Base-by-base conservation (phyloP, 257 asterid genomes). In the Jacaranda copaia region DNA sequence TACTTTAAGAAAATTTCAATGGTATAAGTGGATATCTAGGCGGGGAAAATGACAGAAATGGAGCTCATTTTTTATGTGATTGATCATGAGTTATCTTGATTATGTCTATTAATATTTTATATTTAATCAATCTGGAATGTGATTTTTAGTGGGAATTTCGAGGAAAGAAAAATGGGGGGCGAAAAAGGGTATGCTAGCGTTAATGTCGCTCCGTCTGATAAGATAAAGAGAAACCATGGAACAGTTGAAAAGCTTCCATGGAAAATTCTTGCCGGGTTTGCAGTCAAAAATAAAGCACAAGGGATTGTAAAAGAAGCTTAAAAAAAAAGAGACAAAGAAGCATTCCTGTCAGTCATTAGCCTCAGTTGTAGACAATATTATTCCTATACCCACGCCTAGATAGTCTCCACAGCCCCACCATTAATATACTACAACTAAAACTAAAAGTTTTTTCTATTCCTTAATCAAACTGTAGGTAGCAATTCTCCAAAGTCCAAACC, bases 201-300 rank as follows among this genome's bases (percentile, higher is more conserved):
- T 80, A 52, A 86, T 84, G 86, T 76, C 87, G 87, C 73, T 59
- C 45, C 72, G 79, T 75, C 46, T 89, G 93, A 83, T 86, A 79
- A 69, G 88, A 81, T 82, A 88, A 93, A 91, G 95, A 82, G 94
- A 83, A 90, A 88, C 95, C 87, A 84, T 46, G 66, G 67, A 75
- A 59, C 89, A 88, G 90, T 80, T 72, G 73, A 77, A 89, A 93
- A 92, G 96, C 83, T 89, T 87, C 79, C 67, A 75, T 76, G 80
- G 89, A 87, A 87, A 85, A 72, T 81, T 87, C 85, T 87, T 88
- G 87, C 88, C 82, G 77, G 85, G 82, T 81, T 71, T 76, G 77
- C 81, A 70, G 81, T 75, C 43, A 70, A 79, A 81, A 61, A 68
- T 3, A 70, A 65, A 72, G 58, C 53, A 43, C 59, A 70, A 52